These are phyloP conservation scores for Escovopsis sp. DNA, from an alignment of 2,329 filamentous ascomycete species.

Conservation along the genomic window DNA sequence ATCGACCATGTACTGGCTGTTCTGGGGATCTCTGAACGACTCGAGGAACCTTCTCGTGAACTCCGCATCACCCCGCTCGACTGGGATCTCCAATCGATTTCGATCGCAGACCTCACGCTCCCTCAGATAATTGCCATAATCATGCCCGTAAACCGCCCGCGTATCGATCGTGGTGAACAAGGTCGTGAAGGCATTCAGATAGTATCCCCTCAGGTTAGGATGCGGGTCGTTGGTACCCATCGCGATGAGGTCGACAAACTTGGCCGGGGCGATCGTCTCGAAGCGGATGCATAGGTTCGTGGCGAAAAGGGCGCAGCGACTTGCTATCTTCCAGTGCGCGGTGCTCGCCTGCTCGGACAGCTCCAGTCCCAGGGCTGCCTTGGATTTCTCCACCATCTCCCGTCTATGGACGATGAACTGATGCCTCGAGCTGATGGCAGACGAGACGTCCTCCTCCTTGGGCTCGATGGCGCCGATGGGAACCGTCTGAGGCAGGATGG, in stretches of 20 bases:
- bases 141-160: conserved; percentile 71
- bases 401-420: conserved; percentile 63
- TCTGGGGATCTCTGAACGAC: conserved; percentile 53
- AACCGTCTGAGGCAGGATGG: conserved; percentile 64
- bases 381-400: conserved; percentile 66
- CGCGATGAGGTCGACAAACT: conserved; percentile 71
- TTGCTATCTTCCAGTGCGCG: conserved; percentile 94
- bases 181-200: conserved; percentile 59
- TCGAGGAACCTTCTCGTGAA: conserved; percentile 71
- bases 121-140: conserved; percentile 72
- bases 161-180: conserved; percentile 80
- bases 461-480: conserved; percentile 61
- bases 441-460: conserved; percentile 38
- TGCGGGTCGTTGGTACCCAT: conserved; percentile 80
- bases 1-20: conserved; percentile 77
- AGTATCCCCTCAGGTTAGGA: conserved; percentile 68
- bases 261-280: conserved; percentile 65
- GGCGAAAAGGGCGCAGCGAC: conserved; percentile 76
- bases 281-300: conserved; percentile 87
- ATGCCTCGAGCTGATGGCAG: conserved; percentile 44
- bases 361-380: conserved; percentile 65
- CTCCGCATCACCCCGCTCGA: conserved; percentile 56
- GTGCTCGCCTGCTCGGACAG: conserved; percentile 61
- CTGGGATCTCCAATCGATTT: conserved; percentile 60
- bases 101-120: conserved; percentile 59